These are phyloP conservation scores for Harrya chromipes DNA, from an alignment of 768 basidiomycete species.

Conservation along the genomic window DNA sequence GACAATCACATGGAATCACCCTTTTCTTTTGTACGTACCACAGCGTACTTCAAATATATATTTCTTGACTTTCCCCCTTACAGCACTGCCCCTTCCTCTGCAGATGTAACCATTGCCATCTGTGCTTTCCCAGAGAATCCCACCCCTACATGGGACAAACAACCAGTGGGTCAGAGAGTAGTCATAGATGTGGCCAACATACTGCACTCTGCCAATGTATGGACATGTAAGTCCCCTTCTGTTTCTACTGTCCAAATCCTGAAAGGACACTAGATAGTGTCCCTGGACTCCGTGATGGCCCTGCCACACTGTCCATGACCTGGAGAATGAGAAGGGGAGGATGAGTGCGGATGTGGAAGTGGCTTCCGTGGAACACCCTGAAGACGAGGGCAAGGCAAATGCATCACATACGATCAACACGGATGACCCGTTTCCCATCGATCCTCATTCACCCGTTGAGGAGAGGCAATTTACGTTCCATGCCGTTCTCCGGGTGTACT, in stretches of 20 bases:
- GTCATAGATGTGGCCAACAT: too few species aligned
- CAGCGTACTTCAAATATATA: too few species aligned
- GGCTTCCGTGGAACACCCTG: neutral
- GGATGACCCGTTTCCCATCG: constrained; percentile 49
- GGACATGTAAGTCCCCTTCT: neutral
- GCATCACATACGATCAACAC: constrained; percentile 16
- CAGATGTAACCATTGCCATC: too few species aligned
- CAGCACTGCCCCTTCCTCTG: too few species aligned
- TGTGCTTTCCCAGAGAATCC: too few species aligned
- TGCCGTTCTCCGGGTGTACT: constrained; percentile 46
- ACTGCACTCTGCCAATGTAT: neutral
- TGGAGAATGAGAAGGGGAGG: constrained; percentile 2
- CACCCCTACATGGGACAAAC: too few species aligned
- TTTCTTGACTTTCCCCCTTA: too few species aligned
- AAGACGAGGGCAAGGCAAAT: neutral
- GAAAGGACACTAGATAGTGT: neutral
- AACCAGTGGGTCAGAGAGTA: too few species aligned
- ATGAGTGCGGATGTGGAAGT: neutral
- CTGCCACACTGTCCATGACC: neutral
- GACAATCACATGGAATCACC: too few species aligned
- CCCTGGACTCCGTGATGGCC: neutral
- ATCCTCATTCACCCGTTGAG: constrained; percentile 39
- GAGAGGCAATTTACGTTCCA: constrained; percentile 52
- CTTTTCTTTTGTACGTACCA: too few species aligned
- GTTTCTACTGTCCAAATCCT: neutral